Base-by-base conservation (phyloP, 768 basidiomycete species). In the Hemileccinum rubropunctum region DNA sequence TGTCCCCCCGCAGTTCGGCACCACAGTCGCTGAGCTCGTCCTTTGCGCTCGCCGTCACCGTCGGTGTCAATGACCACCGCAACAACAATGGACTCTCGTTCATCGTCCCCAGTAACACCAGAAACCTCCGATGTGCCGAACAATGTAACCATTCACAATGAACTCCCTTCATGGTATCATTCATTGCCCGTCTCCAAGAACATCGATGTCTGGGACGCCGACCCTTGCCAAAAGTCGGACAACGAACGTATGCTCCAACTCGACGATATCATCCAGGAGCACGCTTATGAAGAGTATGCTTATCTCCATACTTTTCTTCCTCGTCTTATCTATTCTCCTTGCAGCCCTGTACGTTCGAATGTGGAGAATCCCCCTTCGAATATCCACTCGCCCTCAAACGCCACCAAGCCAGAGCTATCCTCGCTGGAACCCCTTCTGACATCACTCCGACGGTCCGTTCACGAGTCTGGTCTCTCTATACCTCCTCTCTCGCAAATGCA, bases 271-370 rank as follows among this genome's bases (percentile, higher is more conserved):
- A 78, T 90, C 47, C 83, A 88, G 59, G 80, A 82, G 53, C 78
- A 84, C 58, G 84, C 81, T 28, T 90, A 86, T 65, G 85, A 87
- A 55, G 86, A 88, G 87, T 90, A 63, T 54, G 84, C 39, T 34
- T 71, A 44, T 37, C 34, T 47, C 36, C 50, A 52, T 53, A 45
- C 46, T 49, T 26, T 56, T 42, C 21, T 39, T n/a, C 8, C 33
- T 15, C 13, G 48, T 45, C 37, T 52, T 48, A 34, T 18, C 14
- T 32, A 6, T 20, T 43, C 2, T 38, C 15, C 41, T 48, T 48
- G 43, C 33, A 65, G 58, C 49, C 61, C 58, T 33, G 41, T 58
- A 3, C 54, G 53, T 26, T 63, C 60, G 17, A 47, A 54, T 28
- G 41, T 56, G 35, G 64, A 69, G 41, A 56, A 41, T 13, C 46